Evolutionary conservation across 1,139 yeast genomes (phyloP), one percentile per base, ranked within the genome.

Genomic region (Yamadazyma diddensiae): DNA sequence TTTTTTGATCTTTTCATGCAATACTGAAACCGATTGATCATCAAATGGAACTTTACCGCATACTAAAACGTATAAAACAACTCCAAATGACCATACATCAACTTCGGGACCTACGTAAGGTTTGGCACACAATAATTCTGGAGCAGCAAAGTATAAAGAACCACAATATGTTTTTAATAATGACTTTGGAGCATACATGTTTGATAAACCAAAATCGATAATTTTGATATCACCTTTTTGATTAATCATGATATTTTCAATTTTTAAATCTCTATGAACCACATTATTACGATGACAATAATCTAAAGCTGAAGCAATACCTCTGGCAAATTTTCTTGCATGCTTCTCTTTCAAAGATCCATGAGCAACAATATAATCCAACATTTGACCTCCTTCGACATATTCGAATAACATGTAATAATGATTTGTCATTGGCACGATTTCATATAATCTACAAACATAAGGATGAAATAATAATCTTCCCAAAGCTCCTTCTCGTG

Each of bases 21-120:
- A 70, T 2, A 86, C 94, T 29, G 92, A 83, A 47, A 94, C 95
- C 40, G 86, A 81, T 52, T 87, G 94, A 55, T 94, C 98, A 57
- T 94, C 98, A 58, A 94, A 94, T 10, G 99, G 99, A 6, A 94
- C 97, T 55, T 88, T 90, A 34, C 99, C 99, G 55, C 97, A 90
- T 2, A 92, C 96, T 41, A 94, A 65, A 12, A 92, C 99, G 52
- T 87, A 92, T 23, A 94, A 63, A 0, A 92, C 97, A 29, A 92
- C 96, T 38, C 98, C 99, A 67, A 90, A 90, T 4, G 96, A 86
- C 99, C 99, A 92, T 18, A 92, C 82, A 55, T 92, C 99, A 30
- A 94, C 97, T 57, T 94, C 98, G 0, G 98, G 98, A 0, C 98
- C 99, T 21, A 77, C 69, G 51, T 94, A 94, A 0, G 97, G 97